Evolutionary conservation across 2,329 filamentous ascomycete genomes (phyloP).

Genomic region (Periconia macrospinosa): DNA sequence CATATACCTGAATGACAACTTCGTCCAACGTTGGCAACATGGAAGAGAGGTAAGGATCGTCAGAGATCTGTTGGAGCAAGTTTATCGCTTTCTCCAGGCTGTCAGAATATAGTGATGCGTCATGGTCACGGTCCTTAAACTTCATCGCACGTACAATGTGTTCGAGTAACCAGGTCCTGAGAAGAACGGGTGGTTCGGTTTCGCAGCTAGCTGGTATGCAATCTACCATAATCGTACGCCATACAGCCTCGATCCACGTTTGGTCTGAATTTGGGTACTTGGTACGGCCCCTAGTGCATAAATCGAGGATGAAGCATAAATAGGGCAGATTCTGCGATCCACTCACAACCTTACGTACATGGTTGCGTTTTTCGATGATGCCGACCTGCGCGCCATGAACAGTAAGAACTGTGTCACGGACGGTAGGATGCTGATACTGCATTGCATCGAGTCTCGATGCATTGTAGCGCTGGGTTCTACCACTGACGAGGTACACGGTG

Average conservation of each 20-base stretch:
- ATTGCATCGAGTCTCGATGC: neutral
- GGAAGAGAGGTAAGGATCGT: neutral
- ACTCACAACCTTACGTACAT: neutral
- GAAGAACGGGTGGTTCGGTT: neutral
- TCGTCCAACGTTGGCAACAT: neutral
- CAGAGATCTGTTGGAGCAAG: neutral
- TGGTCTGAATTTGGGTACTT: neutral
- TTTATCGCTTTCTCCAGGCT: too few species aligned
- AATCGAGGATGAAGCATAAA: neutral
- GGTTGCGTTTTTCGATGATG: neutral
- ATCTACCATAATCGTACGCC: neutral
- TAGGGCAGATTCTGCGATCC: neutral
- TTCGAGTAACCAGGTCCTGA: neutral
- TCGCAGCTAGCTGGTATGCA: constrained; percentile 1
- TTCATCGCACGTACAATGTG: neutral
- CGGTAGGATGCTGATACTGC: neutral
- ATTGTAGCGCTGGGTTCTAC: neutral
- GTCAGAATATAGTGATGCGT: neutral
- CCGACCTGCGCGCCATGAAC: neutral
- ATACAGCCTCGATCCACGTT: constrained; percentile 1
- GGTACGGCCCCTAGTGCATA: neutral
- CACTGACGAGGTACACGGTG: neutral
- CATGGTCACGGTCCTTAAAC: neutral
- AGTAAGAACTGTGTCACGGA: neutral
- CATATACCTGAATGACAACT: neutral